These are phyloP conservation scores for Hypomyces rosellus DNA, from an alignment of 2,329 filamentous ascomycete genomes.

Conservation along the genomic window DNA sequence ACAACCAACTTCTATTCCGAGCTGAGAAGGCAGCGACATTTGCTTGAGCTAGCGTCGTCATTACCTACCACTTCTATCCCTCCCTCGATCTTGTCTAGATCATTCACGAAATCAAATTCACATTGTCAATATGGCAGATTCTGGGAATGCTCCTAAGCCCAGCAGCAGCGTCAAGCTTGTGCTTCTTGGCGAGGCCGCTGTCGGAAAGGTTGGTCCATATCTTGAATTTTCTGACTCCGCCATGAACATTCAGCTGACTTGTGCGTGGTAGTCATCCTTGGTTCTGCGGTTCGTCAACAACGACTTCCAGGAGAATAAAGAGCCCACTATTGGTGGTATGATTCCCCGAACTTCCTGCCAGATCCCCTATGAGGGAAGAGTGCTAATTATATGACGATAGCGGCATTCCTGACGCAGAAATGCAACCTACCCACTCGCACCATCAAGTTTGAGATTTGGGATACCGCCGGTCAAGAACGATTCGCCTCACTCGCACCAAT, in stretches of 20 bases:
- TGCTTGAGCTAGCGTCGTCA: not conserved
- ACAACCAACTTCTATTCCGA: not conserved
- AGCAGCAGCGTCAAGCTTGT: slow-evolving; percentile 99
- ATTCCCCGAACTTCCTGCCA: slow-evolving; percentile 16
- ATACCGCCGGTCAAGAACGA: slow-evolving; percentile 95
- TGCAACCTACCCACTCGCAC: slow-evolving; percentile 90
- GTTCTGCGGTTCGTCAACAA: slow-evolving; percentile 99
- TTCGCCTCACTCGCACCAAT: slow-evolving; percentile 95
- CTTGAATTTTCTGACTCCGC: not conserved
- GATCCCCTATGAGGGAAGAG: not conserved
- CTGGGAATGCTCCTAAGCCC: slow-evolving; percentile 70
- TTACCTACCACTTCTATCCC: not conserved
- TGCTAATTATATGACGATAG: slow-evolving; percentile 37
- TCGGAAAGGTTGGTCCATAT: slow-evolving; percentile 73
- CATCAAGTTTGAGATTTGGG: slow-evolving; percentile 95
- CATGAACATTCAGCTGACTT: slow-evolving; percentile 16
- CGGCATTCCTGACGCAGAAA: slow-evolving; percentile 97
- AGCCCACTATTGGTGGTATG: slow-evolving; percentile 95
- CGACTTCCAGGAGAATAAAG: slow-evolving; percentile 99
- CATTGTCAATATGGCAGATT: slow-evolving; percentile 33
- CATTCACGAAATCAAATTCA: not conserved
- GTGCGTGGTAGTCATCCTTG: slow-evolving; percentile 69
- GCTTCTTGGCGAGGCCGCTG: slow-evolving; percentile 91
- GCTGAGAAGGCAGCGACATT: slow-evolving; percentile 1
- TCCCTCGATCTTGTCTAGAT: not conserved